Evolutionary conservation across 2,329 filamentous ascomycete species (phyloP), one percentile per base, ranked within the genome.

Genomic region (Dactylellina leptospora): DNA sequence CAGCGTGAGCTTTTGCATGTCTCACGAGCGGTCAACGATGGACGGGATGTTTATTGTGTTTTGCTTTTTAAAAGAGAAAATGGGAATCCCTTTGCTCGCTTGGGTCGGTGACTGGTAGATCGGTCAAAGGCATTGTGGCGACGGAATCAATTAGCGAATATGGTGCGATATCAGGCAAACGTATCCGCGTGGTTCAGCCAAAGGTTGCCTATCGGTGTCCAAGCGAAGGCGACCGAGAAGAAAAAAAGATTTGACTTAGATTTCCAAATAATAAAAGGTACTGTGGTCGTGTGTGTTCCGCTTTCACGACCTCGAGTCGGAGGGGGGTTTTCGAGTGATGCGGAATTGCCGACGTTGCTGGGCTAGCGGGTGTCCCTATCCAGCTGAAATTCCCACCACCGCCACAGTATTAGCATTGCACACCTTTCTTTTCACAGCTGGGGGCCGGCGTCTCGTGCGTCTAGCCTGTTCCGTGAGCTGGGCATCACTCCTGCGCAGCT

Each of bases 351-450:
- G 66, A 71, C 47, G 58, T 23, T 68, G n/a, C n/a, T n/a, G n/a
- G n/a, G n/a, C n/a, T n/a, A n/a, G n/a, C n/a, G 54, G 62, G 27
- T 33, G 56, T 72, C 68, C 59, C 33, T 27, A 60, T 70, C 53
- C 59, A 63, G 68, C 68, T 64, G 68, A 72, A 72, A 64, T 64
- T 63, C 59, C 59, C 53, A 36, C 45, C 68, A 64, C 68, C 68
- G 59, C 68, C 59, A 64, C 59, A 61, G 36, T 16, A 16, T 28
- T 10, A 22, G n/a, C 23, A 28, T 4, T 16, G 44, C 20, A 42
- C 36, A 51, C 58, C 58, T 63, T 48, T 58, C 48, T 28, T 40
- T 71, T 23, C 47, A 54, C 50, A 11, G 33, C 38, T 45, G 44
- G 18, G 18, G 36, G 36, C 18, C 36, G 33, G 18, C 36, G 36